These are phyloP conservation scores for Phoenix roebelenii DNA, from an alignment of 176 grass and related monocot species.

Conservation along the genomic window DNA sequence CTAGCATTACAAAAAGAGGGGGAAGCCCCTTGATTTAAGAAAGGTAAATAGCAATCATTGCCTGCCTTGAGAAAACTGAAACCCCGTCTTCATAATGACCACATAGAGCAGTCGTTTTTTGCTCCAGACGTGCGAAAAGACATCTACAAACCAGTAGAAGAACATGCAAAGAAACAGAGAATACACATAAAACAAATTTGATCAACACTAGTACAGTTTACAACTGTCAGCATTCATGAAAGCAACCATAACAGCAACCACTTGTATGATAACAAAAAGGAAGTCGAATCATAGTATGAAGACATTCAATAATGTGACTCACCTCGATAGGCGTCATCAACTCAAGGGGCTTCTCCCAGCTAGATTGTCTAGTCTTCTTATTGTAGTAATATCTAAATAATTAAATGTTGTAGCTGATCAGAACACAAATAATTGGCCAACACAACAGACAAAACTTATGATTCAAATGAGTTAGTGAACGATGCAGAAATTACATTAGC, in stretches of 20 bases:
- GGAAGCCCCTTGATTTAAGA: constrained; percentile 16
- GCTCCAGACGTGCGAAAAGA: constrained; percentile 30
- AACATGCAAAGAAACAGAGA: constrained; percentile 22
- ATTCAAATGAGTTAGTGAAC: background rate
- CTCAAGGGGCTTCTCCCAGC: constrained; percentile 93
- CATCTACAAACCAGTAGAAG: constrained; percentile 28
- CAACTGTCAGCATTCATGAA: constrained; percentile 14
- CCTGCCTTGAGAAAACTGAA: constrained; percentile 27
- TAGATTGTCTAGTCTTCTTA: constrained; percentile 94
- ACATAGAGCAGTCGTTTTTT: constrained; percentile 25
- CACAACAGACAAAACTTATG: background rate
- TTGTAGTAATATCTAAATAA: constrained; percentile 83
- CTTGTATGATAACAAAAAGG: background rate
- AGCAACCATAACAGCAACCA: constrained; percentile 5
- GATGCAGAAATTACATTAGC: background rate
- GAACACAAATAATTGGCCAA: constrained; percentile 2
- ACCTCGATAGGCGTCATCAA: constrained; percentile 96
- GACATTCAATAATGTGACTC: constrained; percentile 11
- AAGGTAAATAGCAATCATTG: constrained; percentile 25
- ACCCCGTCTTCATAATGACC: constrained; percentile 23
- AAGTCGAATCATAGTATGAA: constrained; percentile 20
- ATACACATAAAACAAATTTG: constrained; percentile 14
- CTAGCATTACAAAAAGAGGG: constrained; percentile 2
- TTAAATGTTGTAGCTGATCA: background rate
- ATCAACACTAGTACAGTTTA: constrained; percentile 19